These are phyloP conservation scores for Plasmodium vivax DNA, from an alignment of 169 alveolate species.

Conservation along the genomic window DNA sequence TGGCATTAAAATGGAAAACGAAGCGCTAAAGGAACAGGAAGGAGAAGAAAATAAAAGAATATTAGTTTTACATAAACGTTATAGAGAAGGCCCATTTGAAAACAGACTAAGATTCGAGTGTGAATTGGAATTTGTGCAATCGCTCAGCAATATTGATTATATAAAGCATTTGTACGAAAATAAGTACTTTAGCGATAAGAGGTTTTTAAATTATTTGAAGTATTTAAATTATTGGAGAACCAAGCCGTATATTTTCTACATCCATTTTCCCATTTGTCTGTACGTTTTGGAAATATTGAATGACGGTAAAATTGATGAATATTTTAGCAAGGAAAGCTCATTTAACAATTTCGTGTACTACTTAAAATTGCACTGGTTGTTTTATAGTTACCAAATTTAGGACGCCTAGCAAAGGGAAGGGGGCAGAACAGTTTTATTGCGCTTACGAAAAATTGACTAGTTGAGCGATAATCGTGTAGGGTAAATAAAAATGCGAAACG, in stretches of 20 bases:
- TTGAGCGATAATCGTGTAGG: not conserved
- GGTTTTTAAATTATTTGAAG: constrained; percentile 78
- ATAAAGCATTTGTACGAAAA: constrained; percentile 75
- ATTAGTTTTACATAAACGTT: constrained; percentile 38
- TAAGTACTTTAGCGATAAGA: constrained; percentile 80
- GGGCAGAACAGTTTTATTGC: not conserved
- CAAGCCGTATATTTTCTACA: constrained; percentile 77
- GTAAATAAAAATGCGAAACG: not conserved
- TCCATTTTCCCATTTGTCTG: constrained; percentile 82
- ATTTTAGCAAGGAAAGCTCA: constrained; percentile 35
- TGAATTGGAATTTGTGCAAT: constrained; percentile 85
- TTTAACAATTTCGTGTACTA: constrained; percentile 53
- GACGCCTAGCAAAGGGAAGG: not conserved
- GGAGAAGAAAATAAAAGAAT: constrained; percentile 45
- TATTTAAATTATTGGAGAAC: constrained; percentile 83
- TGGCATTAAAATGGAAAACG: constrained; percentile 43
- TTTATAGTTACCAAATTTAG: constrained; percentile 42
- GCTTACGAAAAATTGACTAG: not conserved
- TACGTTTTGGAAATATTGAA: constrained; percentile 80
- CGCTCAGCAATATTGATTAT: constrained; percentile 81
- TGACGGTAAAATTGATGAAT: constrained; percentile 53
- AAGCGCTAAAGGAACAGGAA: not conserved
- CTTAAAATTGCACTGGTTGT: constrained; percentile 66
- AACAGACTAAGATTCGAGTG: constrained; percentile 81
- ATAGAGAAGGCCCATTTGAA: constrained; percentile 73